phyloP scores from a whole-genome alignment of 768 basidiomycete genomes.

The Agaricus sinodeliciosus region DNA sequence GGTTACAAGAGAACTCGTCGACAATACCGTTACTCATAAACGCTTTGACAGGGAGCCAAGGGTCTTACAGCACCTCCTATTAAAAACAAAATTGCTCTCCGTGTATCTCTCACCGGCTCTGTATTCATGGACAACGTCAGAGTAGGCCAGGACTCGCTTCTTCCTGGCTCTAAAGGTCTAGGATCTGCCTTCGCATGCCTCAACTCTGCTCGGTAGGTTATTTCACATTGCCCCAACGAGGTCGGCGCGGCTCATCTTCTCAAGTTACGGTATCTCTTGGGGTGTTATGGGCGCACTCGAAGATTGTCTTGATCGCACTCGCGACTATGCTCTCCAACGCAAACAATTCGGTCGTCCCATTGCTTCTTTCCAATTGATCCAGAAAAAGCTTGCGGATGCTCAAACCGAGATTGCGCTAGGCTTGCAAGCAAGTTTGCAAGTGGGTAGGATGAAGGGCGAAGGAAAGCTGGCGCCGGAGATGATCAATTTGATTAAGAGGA shows the following conservation, averaged over 20 bases:
- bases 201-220: slow-evolving; percentile 68
- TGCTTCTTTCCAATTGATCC: slow-evolving; percentile 94
- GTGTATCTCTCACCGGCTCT: slow-evolving; percentile 78
- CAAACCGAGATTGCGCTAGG: slow-evolving; percentile 82
- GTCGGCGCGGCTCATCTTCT: slow-evolving; percentile 3
- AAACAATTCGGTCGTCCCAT: slow-evolving; percentile 86
- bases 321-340: slow-evolving; percentile 82
- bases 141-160: slow-evolving; percentile 66
- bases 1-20: slow-evolving; percentile 30
- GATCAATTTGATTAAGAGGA: slow-evolving; percentile 92
- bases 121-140: slow-evolving; percentile 89
- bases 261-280: slow-evolving; percentile 84
- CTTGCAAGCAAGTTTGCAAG: slow-evolving; percentile 67
- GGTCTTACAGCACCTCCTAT: slow-evolving; percentile 84
- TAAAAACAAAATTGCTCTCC: slow-evolving; percentile 89
- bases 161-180: slow-evolving; percentile 75
- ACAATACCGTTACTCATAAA: background rate
- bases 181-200: slow-evolving; percentile 87
- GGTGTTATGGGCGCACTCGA: slow-evolving; percentile 95
- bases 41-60: slow-evolving; percentile 51
- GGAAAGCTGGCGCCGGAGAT: slow-evolving; percentile 78
- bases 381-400: slow-evolving; percentile 95
- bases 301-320: slow-evolving; percentile 74
- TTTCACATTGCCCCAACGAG: background rate
- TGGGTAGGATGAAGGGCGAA: slow-evolving; percentile 82